Conservation (phyloP, 805 yeast genomes). For the Starmera caribaea region DNA sequence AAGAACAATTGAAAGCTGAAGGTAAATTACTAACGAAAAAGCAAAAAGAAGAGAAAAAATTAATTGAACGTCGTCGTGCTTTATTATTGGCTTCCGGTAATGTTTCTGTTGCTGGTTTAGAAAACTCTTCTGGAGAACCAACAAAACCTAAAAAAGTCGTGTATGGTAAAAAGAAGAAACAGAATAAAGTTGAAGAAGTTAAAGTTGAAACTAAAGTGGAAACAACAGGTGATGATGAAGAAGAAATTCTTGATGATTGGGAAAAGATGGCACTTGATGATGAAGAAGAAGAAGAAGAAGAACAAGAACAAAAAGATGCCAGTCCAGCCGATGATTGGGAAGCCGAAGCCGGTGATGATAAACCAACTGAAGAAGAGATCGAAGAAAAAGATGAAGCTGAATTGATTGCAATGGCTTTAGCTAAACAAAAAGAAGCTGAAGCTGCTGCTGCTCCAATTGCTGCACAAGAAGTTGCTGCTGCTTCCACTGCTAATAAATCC, state of each 20-base stretch:
- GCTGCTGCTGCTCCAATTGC: constrained; percentile 16
- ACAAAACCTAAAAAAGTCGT: constrained; percentile 58
- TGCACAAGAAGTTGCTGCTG: background rate
- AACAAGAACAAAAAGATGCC: constrained; percentile 15
- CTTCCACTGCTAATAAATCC: constrained; percentile 1
- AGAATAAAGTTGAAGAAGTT: constrained; percentile 18
- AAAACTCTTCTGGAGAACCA: constrained; percentile 19
- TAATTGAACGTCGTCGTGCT: constrained; percentile 82
- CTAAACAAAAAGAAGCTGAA: constrained; percentile 18
- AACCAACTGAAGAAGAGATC: constrained; percentile 13
- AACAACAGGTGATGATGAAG: constrained; percentile 18
- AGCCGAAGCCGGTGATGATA: constrained; percentile 23
- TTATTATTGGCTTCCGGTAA: constrained; percentile 69
- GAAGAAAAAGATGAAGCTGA: constrained; percentile 13
- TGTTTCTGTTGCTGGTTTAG: constrained; percentile 67
- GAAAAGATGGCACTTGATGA: constrained; percentile 59
- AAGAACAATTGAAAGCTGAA: constrained; percentile 89
- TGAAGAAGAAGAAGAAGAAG: constrained; percentile 43
- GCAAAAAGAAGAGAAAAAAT: constrained; percentile 86
- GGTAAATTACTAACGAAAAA: constrained; percentile 91
- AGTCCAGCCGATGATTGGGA: constrained; percentile 38
- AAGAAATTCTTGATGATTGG: constrained; percentile 72
- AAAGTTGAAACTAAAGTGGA: constrained; percentile 17
- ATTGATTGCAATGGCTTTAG: constrained; percentile 19
- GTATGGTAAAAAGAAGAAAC: constrained; percentile 64